These are phyloP conservation scores for Carpinus fangiana DNA, from an alignment of 306 rosid species.

Conservation along the genomic window DNA sequence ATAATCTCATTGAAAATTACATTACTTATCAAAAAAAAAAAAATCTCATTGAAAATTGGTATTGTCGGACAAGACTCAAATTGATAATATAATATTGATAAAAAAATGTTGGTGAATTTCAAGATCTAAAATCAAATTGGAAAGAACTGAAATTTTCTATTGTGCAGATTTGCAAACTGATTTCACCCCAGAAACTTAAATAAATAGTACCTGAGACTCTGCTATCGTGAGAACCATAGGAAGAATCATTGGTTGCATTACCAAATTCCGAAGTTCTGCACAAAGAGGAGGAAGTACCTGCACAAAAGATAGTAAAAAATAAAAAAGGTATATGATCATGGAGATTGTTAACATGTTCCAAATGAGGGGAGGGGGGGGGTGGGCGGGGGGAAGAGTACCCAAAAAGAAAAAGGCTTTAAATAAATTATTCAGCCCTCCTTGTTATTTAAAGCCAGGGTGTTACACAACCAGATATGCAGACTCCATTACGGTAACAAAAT, in stretches of 20 bases:
- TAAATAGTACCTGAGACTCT: constrained; percentile 82
- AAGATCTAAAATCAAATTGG: background rate
- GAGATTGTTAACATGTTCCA: background rate
- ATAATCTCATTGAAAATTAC: background rate
- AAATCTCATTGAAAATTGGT: background rate
- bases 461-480: background rate
- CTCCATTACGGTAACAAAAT: background rate
- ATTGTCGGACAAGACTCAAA: background rate
- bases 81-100: background rate
- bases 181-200: background rate
- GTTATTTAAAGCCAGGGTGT: too few relatives aligned
- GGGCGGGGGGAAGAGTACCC: background rate
- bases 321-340: background rate
- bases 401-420: background rate
- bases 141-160: background rate
- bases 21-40: too few relatives aligned
- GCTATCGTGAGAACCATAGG: constrained; percentile 99
- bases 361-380: background rate
- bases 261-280: constrained; percentile 96
- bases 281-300: constrained; percentile 99
- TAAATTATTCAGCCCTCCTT: background rate
- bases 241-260: constrained; percentile 94
- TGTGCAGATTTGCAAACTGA: background rate
- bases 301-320: constrained; percentile 31
- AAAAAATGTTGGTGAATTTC: background rate